phyloP scores from a whole-genome alignment of 2,329 filamentous ascomycete species.

The Xylaria polymorpha region DNA sequence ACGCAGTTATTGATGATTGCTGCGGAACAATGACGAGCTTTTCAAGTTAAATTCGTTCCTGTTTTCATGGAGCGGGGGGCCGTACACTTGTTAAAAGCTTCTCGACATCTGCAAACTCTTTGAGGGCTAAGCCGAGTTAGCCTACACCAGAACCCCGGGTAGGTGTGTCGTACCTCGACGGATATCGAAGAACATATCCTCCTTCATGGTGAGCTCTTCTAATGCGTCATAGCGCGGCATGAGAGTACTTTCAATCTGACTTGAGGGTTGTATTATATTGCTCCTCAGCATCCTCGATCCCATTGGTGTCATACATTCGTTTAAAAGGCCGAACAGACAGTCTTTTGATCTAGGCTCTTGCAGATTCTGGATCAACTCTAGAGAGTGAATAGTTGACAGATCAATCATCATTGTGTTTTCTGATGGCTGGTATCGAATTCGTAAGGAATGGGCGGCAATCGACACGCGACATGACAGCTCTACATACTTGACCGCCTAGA shows the following conservation, averaged over 20 bases:
- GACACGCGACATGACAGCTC: slow-evolving; percentile 74
- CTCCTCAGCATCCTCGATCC: slow-evolving; percentile 83
- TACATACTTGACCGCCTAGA: slow-evolving; percentile 82
- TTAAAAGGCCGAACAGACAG: slow-evolving; percentile 85
- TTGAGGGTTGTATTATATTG: slow-evolving; percentile 90
- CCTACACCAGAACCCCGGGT: background rate
- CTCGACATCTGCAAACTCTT: slow-evolving; percentile 81
- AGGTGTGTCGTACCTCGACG: slow-evolving; percentile 68
- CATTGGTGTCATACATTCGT: slow-evolving; percentile 89
- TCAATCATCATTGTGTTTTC: slow-evolving; percentile 98
- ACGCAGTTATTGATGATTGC: slow-evolving; percentile 72
- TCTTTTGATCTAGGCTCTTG: slow-evolving; percentile 81
- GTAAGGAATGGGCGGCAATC: slow-evolving; percentile 82
- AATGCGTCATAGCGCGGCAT: slow-evolving; percentile 81
- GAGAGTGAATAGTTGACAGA: slow-evolving; percentile 82
- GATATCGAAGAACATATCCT: slow-evolving; percentile 84
- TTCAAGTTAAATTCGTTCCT: slow-evolving; percentile 34
- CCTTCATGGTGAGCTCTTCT: slow-evolving; percentile 81
- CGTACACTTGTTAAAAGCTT: slow-evolving; percentile 78
- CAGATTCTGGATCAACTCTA: slow-evolving; percentile 92
- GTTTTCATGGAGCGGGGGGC: background rate
- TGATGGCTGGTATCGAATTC: slow-evolving; percentile 87
- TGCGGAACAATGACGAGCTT: slow-evolving; percentile 82
- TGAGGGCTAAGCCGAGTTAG: slow-evolving; percentile 68
- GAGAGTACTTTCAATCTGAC: slow-evolving; percentile 72